Evolutionary conservation across 495 filamentous ascomycete genomes (phyloP), one percentile per base, ranked within the genome.

Genomic region (Penicillium atrosanguineum): DNA sequence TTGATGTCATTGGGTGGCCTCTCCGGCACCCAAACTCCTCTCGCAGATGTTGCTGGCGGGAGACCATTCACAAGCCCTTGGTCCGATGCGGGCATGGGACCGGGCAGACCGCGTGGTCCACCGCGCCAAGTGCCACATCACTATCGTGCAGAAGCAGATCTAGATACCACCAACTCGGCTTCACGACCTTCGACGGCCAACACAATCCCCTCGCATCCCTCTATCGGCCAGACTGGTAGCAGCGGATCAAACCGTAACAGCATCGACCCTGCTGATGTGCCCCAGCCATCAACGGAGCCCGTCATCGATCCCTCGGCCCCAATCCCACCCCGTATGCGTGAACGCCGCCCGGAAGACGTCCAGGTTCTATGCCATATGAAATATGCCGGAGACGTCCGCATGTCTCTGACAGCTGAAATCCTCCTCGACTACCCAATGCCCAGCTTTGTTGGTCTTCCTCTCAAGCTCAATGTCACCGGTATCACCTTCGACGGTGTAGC

Each of bases 351-450:
- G 19, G 66, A 73, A 55, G 94, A 98, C 66, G 74, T 96, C 18
- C 95, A 97, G 67, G 84, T 95, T 20, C 86, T 96, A 0, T 89
- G 91, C 55, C 91, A 90, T 59, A 91, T 91, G 29, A 84, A 84
- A 43, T 98, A 98, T 68, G 79, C 82, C 1, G 94, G 94, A 1
- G 86, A 95, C 55, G 77, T 98, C 23, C 84, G 84, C 44, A 77
- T 98, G 4, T 90, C 90, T 44, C 74, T 98, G 18, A 97, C 94
- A 14, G 90, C 94, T 0, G 91, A 96, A 64, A 91, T 98, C 38
- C 76, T 97, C 18, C 87, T 98, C 26, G 94, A 98, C 72, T 98
- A 97, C 66, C 94, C 94, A 0, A 96, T 97, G 87, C 90, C 91
- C 11, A 91, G 87, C 70, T 98, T 98, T 59, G 94, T 95, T 9